Evolutionary conservation across 2,329 filamentous ascomycete species (phyloP).

Genomic region (Epichloe coenophiala): DNA sequence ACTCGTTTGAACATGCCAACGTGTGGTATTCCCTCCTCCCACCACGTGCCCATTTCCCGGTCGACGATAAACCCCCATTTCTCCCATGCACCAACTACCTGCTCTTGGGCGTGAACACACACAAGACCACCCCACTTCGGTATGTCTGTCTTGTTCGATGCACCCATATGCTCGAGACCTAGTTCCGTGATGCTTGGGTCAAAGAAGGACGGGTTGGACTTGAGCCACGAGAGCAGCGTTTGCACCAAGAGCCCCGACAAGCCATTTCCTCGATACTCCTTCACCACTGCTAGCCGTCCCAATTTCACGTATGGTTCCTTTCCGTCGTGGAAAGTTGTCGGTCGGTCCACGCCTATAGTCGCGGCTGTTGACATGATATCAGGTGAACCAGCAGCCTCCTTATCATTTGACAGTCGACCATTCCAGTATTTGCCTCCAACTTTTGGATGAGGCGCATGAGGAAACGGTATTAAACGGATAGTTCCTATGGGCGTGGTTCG

Average conservation of each 20-base stretch:
- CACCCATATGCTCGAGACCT: constrained; percentile 30
- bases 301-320: constrained; percentile 71
- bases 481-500: constrained; percentile 49
- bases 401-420: constrained; percentile 21
- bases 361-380: constrained; percentile 4
- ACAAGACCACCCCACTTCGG: constrained; percentile 61
- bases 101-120: constrained; percentile 65
- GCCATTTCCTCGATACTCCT: constrained; percentile 49
- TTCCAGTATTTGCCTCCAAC: constrained; percentile 35
- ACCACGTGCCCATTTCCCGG: constrained; percentile 61
- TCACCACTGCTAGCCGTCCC: constrained; percentile 59
- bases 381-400: constrained; percentile 4
- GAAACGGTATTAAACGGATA: constrained; percentile 69
- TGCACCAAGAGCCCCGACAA: constrained; percentile 55
- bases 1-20: constrained; percentile 63
- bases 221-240: constrained; percentile 54
- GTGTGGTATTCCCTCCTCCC: constrained; percentile 73
- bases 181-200: constrained; percentile 32
- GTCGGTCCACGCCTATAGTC: constrained; percentile 23
- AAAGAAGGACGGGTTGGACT: constrained; percentile 42
- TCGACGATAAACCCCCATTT: constrained; percentile 63
- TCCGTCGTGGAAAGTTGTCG: constrained; percentile 42
- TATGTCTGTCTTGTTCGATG: constrained; percentile 24
- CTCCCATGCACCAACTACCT: constrained; percentile 51
- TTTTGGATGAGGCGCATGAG: constrained; percentile 52